Evolutionary conservation across 2,329 filamentous ascomycete species (phyloP), one percentile per base, ranked within the genome.

Genomic region (Stachybotrys chartarum): DNA sequence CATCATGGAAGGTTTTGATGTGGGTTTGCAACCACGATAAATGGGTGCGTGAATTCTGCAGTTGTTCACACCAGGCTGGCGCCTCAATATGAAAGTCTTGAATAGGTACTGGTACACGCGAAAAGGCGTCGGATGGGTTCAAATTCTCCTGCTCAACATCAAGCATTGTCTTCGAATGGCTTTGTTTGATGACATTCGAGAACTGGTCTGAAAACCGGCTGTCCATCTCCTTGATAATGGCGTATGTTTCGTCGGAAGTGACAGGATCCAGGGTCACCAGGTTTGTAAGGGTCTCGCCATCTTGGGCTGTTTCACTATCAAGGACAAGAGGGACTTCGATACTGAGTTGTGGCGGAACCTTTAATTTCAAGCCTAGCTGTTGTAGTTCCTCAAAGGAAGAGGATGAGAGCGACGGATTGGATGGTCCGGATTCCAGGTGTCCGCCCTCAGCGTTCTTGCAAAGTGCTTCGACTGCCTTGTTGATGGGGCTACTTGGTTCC

Each of bases 61-160:
- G 14, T 10, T 42, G 3, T 14, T 42, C 10, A 42, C 35, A 10
- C 69, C 69, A 72, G 42, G 58, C 57, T 1, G 64, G 59, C 6
- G 55, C 48, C 14, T 63, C 55, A 24, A 61, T 59, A 1, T 57
- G 56, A 45, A 70, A 71, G 35, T 42, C 35, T 42, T 14, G 35
- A 42, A 6, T 42, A 6, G 70, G 69, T 46, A 70, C 61, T 2
- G 61, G 56, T 18, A 72, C 47, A 30, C 69, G 62, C 6, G 67
- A 56, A 1, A 63, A 55, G 5, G 64, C 61, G 16, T 68, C 61
- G 6, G 56, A 49, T 18, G 61, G 56, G 24, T 68, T 58, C 1
- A 70, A 50, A 12, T 59, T 58, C 46, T 74, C 71, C 54, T 68
- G 63, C 42, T 66, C 65, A 6, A 63, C 47, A 16, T 56, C 51